Conservation (phyloP, 495 filamentous ascomycete species). For the Neurospora sp. region DNA sequence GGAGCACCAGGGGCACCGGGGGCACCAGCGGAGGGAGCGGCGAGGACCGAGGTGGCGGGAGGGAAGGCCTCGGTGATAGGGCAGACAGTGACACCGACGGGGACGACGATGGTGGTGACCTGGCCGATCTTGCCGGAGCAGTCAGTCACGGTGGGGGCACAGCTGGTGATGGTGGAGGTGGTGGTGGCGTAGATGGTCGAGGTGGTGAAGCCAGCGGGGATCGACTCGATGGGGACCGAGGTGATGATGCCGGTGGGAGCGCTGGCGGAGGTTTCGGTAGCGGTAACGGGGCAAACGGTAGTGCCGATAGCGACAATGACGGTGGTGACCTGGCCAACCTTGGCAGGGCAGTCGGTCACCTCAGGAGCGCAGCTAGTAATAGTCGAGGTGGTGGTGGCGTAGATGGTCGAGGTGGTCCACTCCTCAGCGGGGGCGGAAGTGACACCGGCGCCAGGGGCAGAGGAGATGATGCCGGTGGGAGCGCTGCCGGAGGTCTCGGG, state of each 20-base stretch:
- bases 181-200: slow-evolving; percentile 47
- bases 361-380: slow-evolving; percentile 48
- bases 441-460: not conserved
- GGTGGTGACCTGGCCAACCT: slow-evolving; percentile 22
- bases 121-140: slow-evolving; percentile 41
- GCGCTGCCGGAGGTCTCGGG: slow-evolving; percentile 15
- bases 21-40: not conserved
- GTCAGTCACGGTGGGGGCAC: slow-evolving; percentile 43
- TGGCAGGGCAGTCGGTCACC: slow-evolving; percentile 44
- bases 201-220: slow-evolving; percentile 16
- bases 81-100: slow-evolving; percentile 27
- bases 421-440: slow-evolving; percentile 5
- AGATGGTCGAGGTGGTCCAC: slow-evolving; percentile 30
- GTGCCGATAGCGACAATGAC: slow-evolving; percentile 29
- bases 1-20: not conserved
- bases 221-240: slow-evolving; percentile 4
- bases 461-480: not conserved
- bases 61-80: slow-evolving; percentile 16
- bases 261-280: slow-evolving; percentile 16
- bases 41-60: not conserved
- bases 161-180: slow-evolving; percentile 45
- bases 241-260: not conserved
- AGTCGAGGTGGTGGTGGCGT: slow-evolving; percentile 43
- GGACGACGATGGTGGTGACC: slow-evolving; percentile 28
- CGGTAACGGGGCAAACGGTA: slow-evolving; percentile 35